These are phyloP conservation scores for Phytophthora fragariae DNA, from an alignment of 352 stramenopile genomes.

Conservation along the genomic window DNA sequence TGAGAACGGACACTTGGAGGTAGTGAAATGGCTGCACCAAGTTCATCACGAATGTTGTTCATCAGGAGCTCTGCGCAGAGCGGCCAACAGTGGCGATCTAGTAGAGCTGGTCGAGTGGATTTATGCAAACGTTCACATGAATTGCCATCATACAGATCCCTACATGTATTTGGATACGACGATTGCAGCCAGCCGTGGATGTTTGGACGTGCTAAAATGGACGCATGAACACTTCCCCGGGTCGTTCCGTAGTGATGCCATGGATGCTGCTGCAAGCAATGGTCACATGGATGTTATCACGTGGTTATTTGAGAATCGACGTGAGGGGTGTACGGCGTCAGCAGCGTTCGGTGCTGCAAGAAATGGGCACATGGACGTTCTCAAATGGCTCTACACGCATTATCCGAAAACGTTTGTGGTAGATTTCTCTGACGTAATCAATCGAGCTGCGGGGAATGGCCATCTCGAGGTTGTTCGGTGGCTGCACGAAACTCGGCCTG, in stretches of 20 bases:
- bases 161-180: no score
- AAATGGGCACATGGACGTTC: not conserved
- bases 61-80: not conserved
- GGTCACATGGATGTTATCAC: not conserved
- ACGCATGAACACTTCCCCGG: not conserved
- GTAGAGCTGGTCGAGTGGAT: not conserved
- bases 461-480: not conserved
- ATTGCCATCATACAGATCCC: no score
- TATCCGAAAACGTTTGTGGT: not conserved
- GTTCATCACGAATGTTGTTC: not conserved
- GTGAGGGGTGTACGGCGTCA: not conserved
- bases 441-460: not conserved
- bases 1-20: not conserved
- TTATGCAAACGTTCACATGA: no score
- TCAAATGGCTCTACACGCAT: not conserved
- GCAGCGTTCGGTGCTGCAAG: not conserved
- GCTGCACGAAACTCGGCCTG: not conserved
- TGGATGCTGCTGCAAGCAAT: not conserved
- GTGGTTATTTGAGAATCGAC: conserved; percentile 1
- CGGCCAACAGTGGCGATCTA: not conserved
- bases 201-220: not conserved
- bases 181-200: not conserved
- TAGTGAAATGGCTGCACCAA: no score
- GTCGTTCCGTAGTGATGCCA: not conserved
- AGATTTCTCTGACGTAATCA: no score